Conservation (phyloP, 345 rosid genomes). For the Pistacia vera region DNA sequence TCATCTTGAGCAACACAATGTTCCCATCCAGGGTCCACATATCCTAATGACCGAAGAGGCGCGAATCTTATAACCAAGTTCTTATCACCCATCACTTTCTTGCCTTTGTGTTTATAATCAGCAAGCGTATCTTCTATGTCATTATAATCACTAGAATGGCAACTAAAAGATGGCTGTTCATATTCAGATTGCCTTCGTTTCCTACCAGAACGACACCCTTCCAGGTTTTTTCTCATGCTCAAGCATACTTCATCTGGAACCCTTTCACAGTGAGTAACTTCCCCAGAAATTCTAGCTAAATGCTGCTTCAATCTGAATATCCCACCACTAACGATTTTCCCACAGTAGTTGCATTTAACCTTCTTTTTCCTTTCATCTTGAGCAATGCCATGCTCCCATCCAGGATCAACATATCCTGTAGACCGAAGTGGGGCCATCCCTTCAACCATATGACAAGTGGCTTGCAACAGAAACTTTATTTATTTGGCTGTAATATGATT, state of each 20-base stretch:
- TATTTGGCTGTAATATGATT: conserved; percentile 21
- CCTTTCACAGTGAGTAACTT: conserved; percentile 78
- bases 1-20: conserved; percentile 81
- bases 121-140: conserved; percentile 34
- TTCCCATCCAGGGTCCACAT: conserved; percentile 87
- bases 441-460: conserved; percentile 39
- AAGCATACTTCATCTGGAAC: conserved; percentile 68
- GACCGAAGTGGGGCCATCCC: conserved; percentile 67
- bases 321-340: conserved; percentile 84
- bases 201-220: conserved; percentile 60
- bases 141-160: conserved; percentile 42
- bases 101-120: conserved; percentile 54
- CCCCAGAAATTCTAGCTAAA: conserved; percentile 71
- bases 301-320: conserved; percentile 80
- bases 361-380: conserved; percentile 82
- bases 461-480: conserved; percentile 19
- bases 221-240: conserved; percentile 67
- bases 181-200: conserved; percentile 53
- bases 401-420: conserved; percentile 62
- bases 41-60: conserved; percentile 69
- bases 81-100: conserved; percentile 44
- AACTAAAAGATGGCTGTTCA: conserved; percentile 46
- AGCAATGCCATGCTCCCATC: conserved; percentile 87
- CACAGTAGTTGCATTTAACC: conserved; percentile 83
- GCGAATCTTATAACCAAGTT: conserved; percentile 42